Evolutionary conservation across 148 eudicot species (phyloP).

Genomic region (Camellia lanceoleosa): DNA sequence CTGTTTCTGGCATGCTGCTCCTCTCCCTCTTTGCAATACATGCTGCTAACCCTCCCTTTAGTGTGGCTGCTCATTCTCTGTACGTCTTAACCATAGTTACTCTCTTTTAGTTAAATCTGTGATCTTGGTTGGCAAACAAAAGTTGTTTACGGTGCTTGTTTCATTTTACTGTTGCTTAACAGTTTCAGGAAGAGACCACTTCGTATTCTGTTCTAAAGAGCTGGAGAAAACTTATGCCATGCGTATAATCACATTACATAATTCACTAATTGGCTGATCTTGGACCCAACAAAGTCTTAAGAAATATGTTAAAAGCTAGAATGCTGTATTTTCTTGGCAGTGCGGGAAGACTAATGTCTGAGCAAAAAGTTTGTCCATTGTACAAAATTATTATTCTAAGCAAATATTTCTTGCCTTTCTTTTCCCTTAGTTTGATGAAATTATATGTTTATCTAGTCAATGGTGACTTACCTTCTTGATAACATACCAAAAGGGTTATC

Average conservation of each 20-base stretch:
- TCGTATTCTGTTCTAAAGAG: neutral
- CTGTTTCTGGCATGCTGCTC: conserved; percentile 5
- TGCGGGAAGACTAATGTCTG: neutral
- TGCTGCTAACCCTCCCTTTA: neutral
- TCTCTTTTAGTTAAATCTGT: neutral
- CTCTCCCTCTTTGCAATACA: neutral
- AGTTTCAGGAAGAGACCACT: neutral
- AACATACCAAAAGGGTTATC: neutral
- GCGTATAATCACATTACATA: neutral
- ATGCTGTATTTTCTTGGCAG: neutral
- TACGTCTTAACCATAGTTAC: neutral
- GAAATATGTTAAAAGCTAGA: neutral
- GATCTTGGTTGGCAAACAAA: neutral
- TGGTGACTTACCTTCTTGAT: neutral
- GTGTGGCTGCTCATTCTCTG: neutral
- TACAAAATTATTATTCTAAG: neutral
- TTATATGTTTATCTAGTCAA: neutral
- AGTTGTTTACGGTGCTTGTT: neutral
- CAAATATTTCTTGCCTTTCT: neutral
- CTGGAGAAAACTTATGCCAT: neutral
- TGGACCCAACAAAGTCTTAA: neutral
- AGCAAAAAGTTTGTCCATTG: neutral
- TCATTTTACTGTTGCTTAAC: neutral
- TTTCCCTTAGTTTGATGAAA: neutral
- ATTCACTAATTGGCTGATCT: neutral